Conservation (phyloP, 768 basidiomycete genomes). For the Lyophyllum decastes region DNA sequence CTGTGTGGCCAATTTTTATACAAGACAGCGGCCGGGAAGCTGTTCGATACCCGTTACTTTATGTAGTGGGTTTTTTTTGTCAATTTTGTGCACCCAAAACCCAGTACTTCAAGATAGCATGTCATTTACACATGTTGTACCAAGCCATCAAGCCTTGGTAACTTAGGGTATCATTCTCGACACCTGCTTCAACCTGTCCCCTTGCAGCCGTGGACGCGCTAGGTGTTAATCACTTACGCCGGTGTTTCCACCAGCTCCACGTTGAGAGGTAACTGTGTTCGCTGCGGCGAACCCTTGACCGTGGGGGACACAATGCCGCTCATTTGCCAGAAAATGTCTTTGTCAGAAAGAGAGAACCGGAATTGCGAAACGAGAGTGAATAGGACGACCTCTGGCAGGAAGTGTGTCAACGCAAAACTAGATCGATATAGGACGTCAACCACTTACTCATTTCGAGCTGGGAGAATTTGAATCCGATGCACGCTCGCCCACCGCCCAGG, state of each 20-base stretch:
- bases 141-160: too few species aligned
- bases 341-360: slow-evolving; percentile 17
- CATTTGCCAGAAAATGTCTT: slow-evolving; percentile 7
- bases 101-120: too few species aligned
- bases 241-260: not conserved
- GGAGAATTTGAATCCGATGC: slow-evolving; percentile 21
- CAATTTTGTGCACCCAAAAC: too few species aligned
- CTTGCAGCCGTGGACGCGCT: too few species aligned
- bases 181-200: too few species aligned
- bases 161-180: too few species aligned
- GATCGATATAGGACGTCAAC: not conserved
- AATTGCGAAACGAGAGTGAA: slow-evolving; percentile 25
- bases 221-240: too few species aligned
- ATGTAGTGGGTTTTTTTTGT: too few species aligned
- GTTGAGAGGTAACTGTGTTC: slow-evolving; percentile 1
- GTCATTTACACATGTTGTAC: too few species aligned
- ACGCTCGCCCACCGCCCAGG: slow-evolving; percentile 31
- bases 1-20: too few species aligned
- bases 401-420: not conserved
- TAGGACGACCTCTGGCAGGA: not conserved
- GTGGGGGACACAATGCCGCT: not conserved
- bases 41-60: too few species aligned
- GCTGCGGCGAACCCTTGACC: not conserved
- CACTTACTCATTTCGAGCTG: not conserved
- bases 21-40: too few species aligned